These are phyloP conservation scores for Catharanthus roseus DNA, from an alignment of 257 asterid genomes.

Conservation along the genomic window DNA sequence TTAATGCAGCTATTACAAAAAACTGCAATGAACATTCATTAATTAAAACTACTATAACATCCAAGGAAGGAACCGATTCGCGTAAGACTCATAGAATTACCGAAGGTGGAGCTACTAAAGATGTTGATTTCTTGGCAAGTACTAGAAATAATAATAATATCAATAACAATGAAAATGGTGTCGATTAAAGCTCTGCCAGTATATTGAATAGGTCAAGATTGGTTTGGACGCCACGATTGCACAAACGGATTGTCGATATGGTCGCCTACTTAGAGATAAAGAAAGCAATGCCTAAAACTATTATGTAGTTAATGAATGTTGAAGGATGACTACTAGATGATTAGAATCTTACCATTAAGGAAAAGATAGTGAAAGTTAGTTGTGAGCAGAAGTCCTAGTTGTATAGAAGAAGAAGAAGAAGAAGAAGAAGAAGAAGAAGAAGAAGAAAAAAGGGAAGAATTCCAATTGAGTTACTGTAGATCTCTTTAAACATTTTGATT, in stretches of 20 bases:
- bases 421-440: no score
- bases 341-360: no score
- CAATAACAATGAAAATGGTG: constrained; percentile 28
- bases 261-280: constrained; percentile 77
- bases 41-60: no score
- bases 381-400: no score
- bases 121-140: constrained; percentile 29
- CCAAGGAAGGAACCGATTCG: constrained; percentile 63
- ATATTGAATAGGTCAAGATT: constrained; percentile 71
- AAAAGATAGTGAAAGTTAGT: no score
- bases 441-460: no score
- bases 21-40: no score
- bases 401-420: no score
- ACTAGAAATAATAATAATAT: neutral
- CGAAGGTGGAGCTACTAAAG: constrained; percentile 24
- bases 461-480: no score
- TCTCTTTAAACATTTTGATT: no score
- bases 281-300: constrained; percentile 82
- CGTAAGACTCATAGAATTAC: constrained; percentile 48
- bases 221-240: constrained; percentile 95
- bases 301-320: constrained; percentile 93
- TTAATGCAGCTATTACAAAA: no score
- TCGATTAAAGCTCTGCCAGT: constrained; percentile 53
- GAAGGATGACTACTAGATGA: no score
- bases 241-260: constrained; percentile 83